These are phyloP conservation scores for Ganoderma multipileum DNA, from an alignment of 1,284 basidiomycete genomes.

Conservation along the genomic window DNA sequence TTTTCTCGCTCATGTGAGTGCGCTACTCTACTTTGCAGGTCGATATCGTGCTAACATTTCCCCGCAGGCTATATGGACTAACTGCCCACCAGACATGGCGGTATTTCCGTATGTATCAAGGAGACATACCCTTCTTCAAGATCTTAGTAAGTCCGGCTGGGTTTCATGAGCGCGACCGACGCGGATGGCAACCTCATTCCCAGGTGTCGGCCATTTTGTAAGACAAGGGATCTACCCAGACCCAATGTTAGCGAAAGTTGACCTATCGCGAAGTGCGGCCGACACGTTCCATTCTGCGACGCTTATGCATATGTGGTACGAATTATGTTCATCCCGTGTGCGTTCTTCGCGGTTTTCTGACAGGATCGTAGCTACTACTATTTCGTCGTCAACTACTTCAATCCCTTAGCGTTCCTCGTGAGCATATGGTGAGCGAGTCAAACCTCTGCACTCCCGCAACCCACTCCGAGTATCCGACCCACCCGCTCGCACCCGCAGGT, in stretches of 20 bases:
- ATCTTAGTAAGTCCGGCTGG: not conserved
- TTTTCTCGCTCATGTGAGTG: slow-evolving; percentile 4
- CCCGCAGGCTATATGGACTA: slow-evolving; percentile 1
- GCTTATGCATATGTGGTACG: slow-evolving; percentile 6
- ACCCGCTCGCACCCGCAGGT: not conserved
- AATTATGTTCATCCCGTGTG: not conserved
- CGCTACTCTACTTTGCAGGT: not conserved
- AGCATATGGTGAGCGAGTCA: slow-evolving; percentile 7
- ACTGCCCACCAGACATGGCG: slow-evolving; percentile 10
- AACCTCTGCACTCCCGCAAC: not conserved
- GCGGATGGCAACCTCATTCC: not conserved
- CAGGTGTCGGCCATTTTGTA: slow-evolving; percentile 1
- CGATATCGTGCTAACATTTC: not conserved
- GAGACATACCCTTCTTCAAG: not conserved
- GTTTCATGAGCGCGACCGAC: not conserved
- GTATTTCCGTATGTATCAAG: slow-evolving; percentile 8
- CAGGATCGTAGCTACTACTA: not conserved
- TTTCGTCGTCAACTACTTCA: slow-evolving; percentile 7
- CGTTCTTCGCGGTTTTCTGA: not conserved
- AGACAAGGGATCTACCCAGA: not conserved
- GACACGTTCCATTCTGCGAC: slow-evolving; percentile 4
- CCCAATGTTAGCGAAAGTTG: not conserved
- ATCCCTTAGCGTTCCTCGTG: not conserved
- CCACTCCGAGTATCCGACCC: no score
- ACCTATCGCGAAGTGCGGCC: not conserved